phyloP scores from a whole-genome alignment of 2,329 filamentous ascomycete genomes.

The Colletotrichum magnum region DNA sequence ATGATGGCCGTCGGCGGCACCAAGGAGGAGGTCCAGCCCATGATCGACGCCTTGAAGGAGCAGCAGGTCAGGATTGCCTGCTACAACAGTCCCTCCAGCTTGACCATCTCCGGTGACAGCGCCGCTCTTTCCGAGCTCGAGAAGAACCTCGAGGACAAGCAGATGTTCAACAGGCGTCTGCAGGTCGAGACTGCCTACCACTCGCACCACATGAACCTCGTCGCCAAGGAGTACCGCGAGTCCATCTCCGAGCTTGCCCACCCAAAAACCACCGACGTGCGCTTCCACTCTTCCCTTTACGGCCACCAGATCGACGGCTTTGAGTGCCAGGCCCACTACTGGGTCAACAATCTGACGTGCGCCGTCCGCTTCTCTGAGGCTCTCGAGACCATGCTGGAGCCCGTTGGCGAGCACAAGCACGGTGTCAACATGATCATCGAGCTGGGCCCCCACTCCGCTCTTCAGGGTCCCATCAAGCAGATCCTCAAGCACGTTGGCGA shows the following conservation, averaged over 20 bases:
- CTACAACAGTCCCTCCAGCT: constrained; percentile 66
- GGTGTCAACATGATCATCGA: constrained; percentile 63
- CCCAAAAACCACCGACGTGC: constrained; percentile 51
- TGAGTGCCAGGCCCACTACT: constrained; percentile 52
- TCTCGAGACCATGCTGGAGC: constrained; percentile 52
- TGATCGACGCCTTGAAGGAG: constrained; percentile 58
- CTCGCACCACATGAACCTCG: constrained; percentile 66
- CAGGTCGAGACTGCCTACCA: constrained; percentile 68
- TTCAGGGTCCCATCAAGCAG: constrained; percentile 65
- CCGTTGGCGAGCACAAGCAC: constrained; percentile 51
- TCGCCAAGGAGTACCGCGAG: constrained; percentile 53
- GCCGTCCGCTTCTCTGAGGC: constrained; percentile 61
- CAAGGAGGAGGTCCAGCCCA: constrained; percentile 57
- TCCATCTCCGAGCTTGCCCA: constrained; percentile 58
- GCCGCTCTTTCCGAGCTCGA: constrained; percentile 48
- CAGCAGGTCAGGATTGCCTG: constrained; percentile 53
- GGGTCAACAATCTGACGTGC: constrained; percentile 60
- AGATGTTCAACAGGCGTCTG: constrained; percentile 63
- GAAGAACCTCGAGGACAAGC: constrained; percentile 50
- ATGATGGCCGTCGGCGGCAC: constrained; percentile 71
- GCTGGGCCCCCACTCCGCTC: constrained; percentile 64
- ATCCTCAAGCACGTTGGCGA: constrained; percentile 61
- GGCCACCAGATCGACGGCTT: constrained; percentile 56
- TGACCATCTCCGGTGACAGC: constrained; percentile 60
- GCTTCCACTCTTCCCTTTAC: constrained; percentile 63